Evolutionary conservation across 148 eudicot species (phyloP).

Genomic region (Persicaria maculosa): DNA sequence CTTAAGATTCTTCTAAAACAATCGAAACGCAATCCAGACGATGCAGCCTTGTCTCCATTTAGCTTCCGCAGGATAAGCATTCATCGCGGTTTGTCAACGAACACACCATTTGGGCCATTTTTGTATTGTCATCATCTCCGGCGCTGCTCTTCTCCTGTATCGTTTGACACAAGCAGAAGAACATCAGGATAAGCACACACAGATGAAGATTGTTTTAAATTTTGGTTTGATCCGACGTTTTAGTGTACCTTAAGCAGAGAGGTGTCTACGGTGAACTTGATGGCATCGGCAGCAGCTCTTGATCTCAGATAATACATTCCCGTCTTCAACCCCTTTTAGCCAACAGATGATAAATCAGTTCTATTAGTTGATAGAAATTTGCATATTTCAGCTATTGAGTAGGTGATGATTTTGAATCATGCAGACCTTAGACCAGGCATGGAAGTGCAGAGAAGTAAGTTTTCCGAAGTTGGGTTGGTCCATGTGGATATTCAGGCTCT

Average conservation of each 20-base stretch:
- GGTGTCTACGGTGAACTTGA: conserved; percentile 96
- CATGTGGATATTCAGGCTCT: conserved; percentile 77
- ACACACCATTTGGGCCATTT: conserved; percentile 77
- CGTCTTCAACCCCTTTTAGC: conserved; percentile 74
- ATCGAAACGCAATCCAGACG: background rate
- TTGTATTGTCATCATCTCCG: conserved; percentile 39
- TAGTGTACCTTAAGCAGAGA: conserved; percentile 50
- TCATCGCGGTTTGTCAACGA: conserved; percentile 79
- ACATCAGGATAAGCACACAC: background rate
- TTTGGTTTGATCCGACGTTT: background rate
- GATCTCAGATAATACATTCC: conserved; percentile 95
- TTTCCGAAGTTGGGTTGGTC: conserved; percentile 70
- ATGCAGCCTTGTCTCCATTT: background rate
- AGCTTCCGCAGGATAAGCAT: conserved; percentile 90
- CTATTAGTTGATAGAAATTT: background rate
- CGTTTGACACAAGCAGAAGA: background rate
- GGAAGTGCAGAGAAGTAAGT: conserved; percentile 70
- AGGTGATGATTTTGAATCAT: background rate
- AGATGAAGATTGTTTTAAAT: background rate
- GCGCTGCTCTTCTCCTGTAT: conserved; percentile 48
- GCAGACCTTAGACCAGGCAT: conserved; percentile 62
- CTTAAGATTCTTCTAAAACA: background rate
- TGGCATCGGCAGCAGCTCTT: conserved; percentile 97
- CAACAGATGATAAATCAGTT: background rate
- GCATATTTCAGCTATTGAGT: background rate